A percentile compares a stretch with the other conserved stretches of the same genome.
phyloP scores from a whole-genome alignment of 768 basidiomycete genomes.

The Suillus discolor region DNA sequence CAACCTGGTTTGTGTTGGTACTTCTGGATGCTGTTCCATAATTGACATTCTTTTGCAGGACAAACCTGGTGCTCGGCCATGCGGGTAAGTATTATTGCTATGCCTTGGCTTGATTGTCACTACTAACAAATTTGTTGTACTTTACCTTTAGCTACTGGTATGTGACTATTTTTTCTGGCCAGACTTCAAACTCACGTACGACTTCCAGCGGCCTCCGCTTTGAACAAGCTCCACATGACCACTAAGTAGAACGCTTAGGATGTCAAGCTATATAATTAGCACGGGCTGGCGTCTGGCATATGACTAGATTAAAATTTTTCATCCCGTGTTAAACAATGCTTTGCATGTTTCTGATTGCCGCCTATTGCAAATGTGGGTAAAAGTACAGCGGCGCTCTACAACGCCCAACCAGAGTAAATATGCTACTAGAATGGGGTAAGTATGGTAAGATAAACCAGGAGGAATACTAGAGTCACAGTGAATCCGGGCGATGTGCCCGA shows the following conservation, averaged over 20 bases:
- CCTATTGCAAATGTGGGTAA: conserved; percentile 30
- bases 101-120: too few species aligned
- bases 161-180: conserved; percentile 17
- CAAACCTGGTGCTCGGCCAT: conserved; percentile 82
- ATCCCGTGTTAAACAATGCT: not conserved
- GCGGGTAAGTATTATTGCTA: conserved; percentile 74
- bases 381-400: conserved; percentile 37
- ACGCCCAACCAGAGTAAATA: conserved; percentile 29
- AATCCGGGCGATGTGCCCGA: conserved; percentile 10
- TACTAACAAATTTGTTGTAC: conserved; percentile 9
- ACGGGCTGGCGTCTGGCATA: not conserved
- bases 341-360: conserved; percentile 14
- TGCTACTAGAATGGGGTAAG: conserved; percentile 36
- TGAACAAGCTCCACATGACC: conserved; percentile 74
- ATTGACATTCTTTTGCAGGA: conserved; percentile 52
- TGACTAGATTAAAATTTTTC: not conserved
- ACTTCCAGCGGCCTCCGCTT: conserved; percentile 79
- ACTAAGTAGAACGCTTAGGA: conserved; percentile 21
- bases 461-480: conserved; percentile 20
- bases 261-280: not conserved
- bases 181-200: not conserved
- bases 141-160: conserved; percentile 48
- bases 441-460: conserved; percentile 29
- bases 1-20: conserved; percentile 70
- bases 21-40: conserved; percentile 1